Percentiles rank a stretch among this genome's conserved stretches.
phyloP scores from a whole-genome alignment of 2,329 filamentous ascomycete species.

The Pseudocercospora fuligena region DNA sequence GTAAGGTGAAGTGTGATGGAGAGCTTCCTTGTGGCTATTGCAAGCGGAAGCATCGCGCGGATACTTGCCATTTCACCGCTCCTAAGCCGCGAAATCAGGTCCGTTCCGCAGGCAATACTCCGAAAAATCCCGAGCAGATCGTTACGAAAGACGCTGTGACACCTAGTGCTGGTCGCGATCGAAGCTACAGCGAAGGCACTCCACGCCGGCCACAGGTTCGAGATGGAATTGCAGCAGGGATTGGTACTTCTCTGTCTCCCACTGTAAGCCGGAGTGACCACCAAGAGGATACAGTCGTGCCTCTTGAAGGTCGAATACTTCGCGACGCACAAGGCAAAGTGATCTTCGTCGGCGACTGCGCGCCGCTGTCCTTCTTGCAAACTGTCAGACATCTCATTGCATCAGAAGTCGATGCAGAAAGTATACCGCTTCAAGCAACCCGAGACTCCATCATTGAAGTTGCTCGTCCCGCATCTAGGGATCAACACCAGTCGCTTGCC shows the following conservation, averaged over 20 bases:
- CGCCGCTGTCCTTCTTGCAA: conserved; percentile 58
- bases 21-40: conserved; percentile 58
- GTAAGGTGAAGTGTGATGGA: conserved; percentile 60
- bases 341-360: conserved; percentile 61
- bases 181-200: conserved; percentile 9
- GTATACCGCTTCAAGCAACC: conserved; percentile 24
- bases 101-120: conserved; percentile 41
- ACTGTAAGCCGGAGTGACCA: conserved; percentile 28
- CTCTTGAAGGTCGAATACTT: conserved; percentile 52
- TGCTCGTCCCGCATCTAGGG: conserved; percentile 10
- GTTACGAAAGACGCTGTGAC: neutral
- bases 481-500: conserved; percentile 20
- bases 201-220: conserved; percentile 16
- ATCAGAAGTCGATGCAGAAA: conserved; percentile 48
- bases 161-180: neutral
- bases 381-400: conserved; percentile 58
- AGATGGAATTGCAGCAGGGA: conserved; percentile 16
- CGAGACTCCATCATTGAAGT: conserved; percentile 34
- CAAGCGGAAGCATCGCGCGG: conserved; percentile 45
- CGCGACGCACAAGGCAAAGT: conserved; percentile 59
- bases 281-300: conserved; percentile 48
- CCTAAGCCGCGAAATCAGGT: conserved; percentile 24
- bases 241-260: conserved; percentile 26
- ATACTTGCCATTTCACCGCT: conserved; percentile 44
- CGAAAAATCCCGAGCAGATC: conserved; percentile 20